These are phyloP conservation scores for Elsinoe batatas DNA, from an alignment of 2,329 filamentous ascomycete genomes.

Conservation along the genomic window DNA sequence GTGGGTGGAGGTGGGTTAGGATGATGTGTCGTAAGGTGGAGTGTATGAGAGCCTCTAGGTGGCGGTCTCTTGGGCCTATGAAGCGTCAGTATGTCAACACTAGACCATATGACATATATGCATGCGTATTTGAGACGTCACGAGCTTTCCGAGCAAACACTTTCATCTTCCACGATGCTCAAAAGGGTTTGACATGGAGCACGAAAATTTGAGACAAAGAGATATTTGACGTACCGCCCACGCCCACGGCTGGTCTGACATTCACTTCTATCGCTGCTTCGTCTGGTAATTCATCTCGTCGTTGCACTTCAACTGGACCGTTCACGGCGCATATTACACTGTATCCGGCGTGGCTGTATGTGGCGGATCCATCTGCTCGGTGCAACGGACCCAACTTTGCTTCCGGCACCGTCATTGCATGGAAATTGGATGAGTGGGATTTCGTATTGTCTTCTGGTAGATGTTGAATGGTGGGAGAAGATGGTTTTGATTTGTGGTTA, in stretches of 20 bases:
- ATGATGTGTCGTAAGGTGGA: constrained; percentile 64
- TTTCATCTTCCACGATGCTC: too few species aligned
- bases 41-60: constrained; percentile 69
- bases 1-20: constrained; percentile 63
- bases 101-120: background rate
- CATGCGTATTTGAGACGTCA: background rate
- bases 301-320: constrained; percentile 80
- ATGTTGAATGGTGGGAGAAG: too few species aligned
- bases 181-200: background rate
- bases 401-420: constrained; percentile 12
- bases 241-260: constrained; percentile 73
- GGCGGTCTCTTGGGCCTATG: constrained; percentile 45
- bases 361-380: constrained; percentile 70
- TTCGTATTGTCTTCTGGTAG: background rate
- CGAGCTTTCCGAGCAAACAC: background rate
- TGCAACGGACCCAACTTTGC: constrained; percentile 38
- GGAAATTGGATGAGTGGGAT: background rate
- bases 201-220: background rate
- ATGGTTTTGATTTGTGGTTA: background rate
- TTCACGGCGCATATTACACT: constrained; percentile 79
- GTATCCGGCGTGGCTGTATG: constrained; percentile 65
- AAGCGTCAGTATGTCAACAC: background rate
- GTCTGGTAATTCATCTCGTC: constrained; percentile 83
- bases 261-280: constrained; percentile 86
- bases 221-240: constrained; percentile 53